Conservation (phyloP, 306 rosid species). For the Glycine latifolia region DNA sequence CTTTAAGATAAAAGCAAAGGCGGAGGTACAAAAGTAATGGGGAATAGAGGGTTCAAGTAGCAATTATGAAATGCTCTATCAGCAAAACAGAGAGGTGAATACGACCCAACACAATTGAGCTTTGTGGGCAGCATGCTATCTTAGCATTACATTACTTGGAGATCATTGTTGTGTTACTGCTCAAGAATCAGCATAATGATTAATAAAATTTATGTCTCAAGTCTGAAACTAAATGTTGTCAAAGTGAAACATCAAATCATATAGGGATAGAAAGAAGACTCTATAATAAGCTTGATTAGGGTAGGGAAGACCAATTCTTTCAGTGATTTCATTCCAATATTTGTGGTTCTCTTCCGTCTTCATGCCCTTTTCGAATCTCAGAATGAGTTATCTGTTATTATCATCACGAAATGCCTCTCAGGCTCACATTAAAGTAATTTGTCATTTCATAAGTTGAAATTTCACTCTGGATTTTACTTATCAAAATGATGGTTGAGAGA, state of each 20-base stretch:
- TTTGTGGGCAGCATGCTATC: constrained; percentile 7
- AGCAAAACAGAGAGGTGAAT: background rate
- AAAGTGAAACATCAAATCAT: constrained; percentile 47
- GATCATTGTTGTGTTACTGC: constrained; percentile 39
- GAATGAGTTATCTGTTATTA: constrained; percentile 5
- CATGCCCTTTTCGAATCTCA: constrained; percentile 23
- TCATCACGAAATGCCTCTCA: constrained; percentile 25
- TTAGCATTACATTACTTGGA: background rate
- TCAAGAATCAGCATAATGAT: constrained; percentile 34
- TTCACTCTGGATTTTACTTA: too few species aligned
- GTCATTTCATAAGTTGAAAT: too few species aligned
- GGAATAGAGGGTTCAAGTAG: constrained; percentile 14
- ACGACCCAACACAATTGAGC: background rate
- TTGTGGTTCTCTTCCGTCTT: constrained; percentile 44
- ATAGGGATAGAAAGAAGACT: constrained; percentile 42
- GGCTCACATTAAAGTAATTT: background rate
- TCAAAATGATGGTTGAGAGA: too few species aligned
- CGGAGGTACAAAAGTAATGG: background rate
- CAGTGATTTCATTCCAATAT: background rate
- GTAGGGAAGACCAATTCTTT: constrained; percentile 39
- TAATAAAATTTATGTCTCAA: constrained; percentile 37
- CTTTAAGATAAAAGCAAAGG: constrained; percentile 13
- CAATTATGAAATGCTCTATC: background rate
- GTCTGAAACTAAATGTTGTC: constrained; percentile 17
- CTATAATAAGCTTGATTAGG: constrained; percentile 45